Base-by-base conservation (phyloP, 495 filamentous ascomycete genomes). In the Cercophora scortea region DNA sequence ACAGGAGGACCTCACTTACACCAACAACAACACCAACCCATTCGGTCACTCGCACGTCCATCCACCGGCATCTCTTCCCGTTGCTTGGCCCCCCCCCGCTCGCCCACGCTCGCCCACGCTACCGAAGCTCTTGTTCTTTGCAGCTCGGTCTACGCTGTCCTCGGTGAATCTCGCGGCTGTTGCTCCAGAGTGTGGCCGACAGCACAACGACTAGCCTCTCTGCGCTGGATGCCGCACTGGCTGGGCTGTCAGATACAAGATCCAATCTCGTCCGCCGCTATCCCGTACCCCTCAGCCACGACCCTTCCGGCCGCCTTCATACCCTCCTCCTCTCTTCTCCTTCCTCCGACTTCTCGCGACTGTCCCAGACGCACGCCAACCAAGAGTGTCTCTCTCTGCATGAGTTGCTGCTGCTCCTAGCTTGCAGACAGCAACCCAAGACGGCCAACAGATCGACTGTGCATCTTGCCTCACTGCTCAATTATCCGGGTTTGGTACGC, bases 401-500 rank as follows among this genome's bases (percentile, higher is more conserved):
- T 32, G 39, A 32, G 36, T 40, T 34, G 47, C 41, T 34, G 47
- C 41, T 47, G 49, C 12, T 32, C 3, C 32, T 47, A 49, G 32
- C 45, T 46, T 25, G 25, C 25, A 25, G 25, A 25, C 2, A 25
- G 25, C 25, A 25, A 5, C 25, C 5, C 25, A 5, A 25, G 25
- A 25, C 25, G 25, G 32, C 44, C 44, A 35, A 46, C 61, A 56
- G 58, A 58, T 60, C 54, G 53, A 41, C 53, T 45, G 51, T 54
- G 52, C 55, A 55, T 53, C 57, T 65, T 53, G 53, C 62, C 51
- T 59, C 52, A 50, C 54, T 58, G 51, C 53, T 59, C 56, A 68
- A 68, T 68, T 68, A 68, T 61, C 65, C 65, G 65, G 65, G 53
- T 53, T 61, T 55, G 63, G 59, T 58, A 54, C 55, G 49, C 49